phyloP scores from a whole-genome alignment of 208 protist species.

The Herpetomonas tarakana region DNA sequence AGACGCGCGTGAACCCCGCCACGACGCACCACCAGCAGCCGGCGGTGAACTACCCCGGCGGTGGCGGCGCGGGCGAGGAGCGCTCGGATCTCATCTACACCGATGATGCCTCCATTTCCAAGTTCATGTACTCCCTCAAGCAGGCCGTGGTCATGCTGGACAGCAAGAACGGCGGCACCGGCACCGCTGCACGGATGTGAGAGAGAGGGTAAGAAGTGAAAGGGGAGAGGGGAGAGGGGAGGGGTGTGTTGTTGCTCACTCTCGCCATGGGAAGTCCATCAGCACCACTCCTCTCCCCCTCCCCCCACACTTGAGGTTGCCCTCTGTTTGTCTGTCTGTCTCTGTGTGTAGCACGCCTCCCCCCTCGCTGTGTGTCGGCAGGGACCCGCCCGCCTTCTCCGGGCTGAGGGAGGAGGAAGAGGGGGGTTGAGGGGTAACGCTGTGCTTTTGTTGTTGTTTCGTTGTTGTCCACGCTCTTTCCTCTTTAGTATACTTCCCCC shows the following conservation, averaged over 20 bases:
- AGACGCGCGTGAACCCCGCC: conserved; percentile 84
- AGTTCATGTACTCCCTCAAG: conserved; percentile 82
- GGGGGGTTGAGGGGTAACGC: background rate
- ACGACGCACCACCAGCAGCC: conserved; percentile 47
- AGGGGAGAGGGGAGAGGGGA: background rate
- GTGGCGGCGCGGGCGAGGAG: conserved; percentile 13
- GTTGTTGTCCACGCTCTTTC: conserved; percentile 8
- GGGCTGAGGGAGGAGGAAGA: conserved; percentile 1
- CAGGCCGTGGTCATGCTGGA: conserved; percentile 45
- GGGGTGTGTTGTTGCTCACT: background rate
- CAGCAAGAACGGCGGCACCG: background rate
- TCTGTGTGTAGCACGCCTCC: too few species aligned
- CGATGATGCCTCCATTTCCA: conserved; percentile 68
- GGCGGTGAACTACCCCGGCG: background rate
- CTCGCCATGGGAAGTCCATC: too few species aligned
- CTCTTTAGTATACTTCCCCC: conserved; percentile 8
- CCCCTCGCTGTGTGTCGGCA: too few species aligned
- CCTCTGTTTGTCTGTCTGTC: conserved; percentile 2
- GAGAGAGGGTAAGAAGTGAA: background rate
- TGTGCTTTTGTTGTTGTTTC: conserved; percentile 2
- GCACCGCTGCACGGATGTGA: background rate
- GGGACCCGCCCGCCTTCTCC: too few species aligned
- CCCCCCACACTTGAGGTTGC: too few species aligned
- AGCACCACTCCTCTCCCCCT: background rate
- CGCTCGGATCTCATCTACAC: conserved; percentile 79